Evolutionary conservation across 2,329 filamentous ascomycete species (phyloP), one percentile per base, ranked within the genome.

Genomic region (Calonectria pteridis): DNA sequence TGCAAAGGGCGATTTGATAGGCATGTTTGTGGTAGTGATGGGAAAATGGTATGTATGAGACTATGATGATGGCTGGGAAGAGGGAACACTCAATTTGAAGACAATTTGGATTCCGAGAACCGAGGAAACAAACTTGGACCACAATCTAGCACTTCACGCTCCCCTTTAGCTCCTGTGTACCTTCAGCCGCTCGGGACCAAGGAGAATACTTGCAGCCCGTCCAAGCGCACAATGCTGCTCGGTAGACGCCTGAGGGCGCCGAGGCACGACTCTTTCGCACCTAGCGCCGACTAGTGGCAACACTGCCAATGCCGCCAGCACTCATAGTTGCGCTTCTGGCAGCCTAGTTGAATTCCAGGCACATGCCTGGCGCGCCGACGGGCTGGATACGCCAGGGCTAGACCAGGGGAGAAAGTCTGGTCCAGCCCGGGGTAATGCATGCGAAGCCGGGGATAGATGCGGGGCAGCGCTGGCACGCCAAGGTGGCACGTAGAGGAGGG

Each of bases 1-100:
- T 1, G 91, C 88, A 81, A 92, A 95, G 0, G 86, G 85, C 4
- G 95, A 95, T 59, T 91, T 87, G 80, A 93, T 89, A 74, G 94
- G 93, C 95, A 97, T 97, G 49, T 37, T 75, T 50, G 62, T 26
- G 20, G 18, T 40, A 23, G 13, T 31, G 20, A n/a, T 31, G 20
- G 3, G 1, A 11, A 7, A 37, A 46, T 23, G 20, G 43, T 20
- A 9, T 26, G 43, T 20, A 9, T 9, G 50, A 51, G 26, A 7
- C 33, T 33, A 0, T 2, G 29, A 26, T 13, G 9, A 5, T 28
- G n/a, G n/a, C n/a, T 40, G 46, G 28, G 37, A 7, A 7, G 29
- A 26, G 14, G 64, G 13, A 23, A 23, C n/a, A 18, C 7, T 11
- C 31, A 14, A 11, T 37, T 7, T 40, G 55, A 28, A 14, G 4